Conservation (phyloP, 768 basidiomycete species). For the Tulasnella sp. region DNA sequence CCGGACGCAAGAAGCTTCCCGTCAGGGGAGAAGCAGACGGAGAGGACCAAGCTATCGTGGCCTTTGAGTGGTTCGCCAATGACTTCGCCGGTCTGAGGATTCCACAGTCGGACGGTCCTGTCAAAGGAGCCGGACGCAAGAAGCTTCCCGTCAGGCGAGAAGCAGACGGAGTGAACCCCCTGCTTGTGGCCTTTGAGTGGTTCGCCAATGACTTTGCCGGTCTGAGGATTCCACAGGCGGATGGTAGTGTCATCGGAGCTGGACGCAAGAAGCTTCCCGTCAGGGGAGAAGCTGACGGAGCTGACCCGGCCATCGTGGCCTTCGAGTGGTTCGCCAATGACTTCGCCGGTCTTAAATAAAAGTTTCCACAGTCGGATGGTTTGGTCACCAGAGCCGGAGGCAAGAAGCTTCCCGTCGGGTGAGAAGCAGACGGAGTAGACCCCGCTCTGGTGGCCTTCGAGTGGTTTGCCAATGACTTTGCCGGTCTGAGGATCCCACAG, state of each 20-base stretch:
- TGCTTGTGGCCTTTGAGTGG: neutral
- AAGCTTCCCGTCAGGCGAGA: too few relatives aligned
- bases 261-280: neutral
- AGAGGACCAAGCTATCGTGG: neutral
- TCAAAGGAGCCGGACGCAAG: neutral
- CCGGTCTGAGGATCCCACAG: constrained; percentile 6
- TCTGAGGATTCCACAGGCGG: neutral
- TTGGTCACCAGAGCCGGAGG: neutral
- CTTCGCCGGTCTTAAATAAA: neutral
- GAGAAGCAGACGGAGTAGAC: neutral
- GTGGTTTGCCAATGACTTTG: neutral
- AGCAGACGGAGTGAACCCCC: too few relatives aligned
- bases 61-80: neutral
- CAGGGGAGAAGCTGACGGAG: constrained; percentile 5
- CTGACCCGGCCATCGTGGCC: constrained; percentile 2
- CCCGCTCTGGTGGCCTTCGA: neutral
- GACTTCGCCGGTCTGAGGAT: neutral
- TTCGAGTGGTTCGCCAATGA: neutral
- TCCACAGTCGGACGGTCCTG: constrained; percentile 5
- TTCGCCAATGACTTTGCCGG: neutral
- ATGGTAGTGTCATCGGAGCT: neutral
- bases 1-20: neutral
- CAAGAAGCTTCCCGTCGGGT: constrained; percentile 4
- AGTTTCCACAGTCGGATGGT: neutral
- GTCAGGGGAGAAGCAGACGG: constrained; percentile 10